Evolutionary conservation across 2,329 filamentous ascomycete genomes (phyloP).

Genomic region (Aspergillus caelatus): DNA sequence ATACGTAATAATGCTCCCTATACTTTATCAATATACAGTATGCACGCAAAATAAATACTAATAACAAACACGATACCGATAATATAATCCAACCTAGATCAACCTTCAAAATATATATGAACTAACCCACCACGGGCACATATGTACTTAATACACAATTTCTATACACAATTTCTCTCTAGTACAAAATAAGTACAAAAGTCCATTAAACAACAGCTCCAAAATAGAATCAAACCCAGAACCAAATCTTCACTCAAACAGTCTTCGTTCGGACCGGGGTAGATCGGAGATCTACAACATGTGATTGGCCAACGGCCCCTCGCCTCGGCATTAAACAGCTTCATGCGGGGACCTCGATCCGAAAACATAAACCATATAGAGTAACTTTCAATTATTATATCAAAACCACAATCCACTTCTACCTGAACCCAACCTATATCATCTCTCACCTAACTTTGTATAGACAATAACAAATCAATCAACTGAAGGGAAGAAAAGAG

Average conservation of each 20-base stretch:
- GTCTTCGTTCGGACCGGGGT: neutral
- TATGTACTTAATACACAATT: neutral
- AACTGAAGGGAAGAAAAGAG: too few relatives aligned
- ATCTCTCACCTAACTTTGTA: rapidly evolving
- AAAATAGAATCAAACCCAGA: too few relatives aligned
- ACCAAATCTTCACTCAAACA: too few relatives aligned
- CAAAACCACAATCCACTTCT: too few relatives aligned
- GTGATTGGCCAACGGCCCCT: neutral
- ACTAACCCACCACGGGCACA: neutral
- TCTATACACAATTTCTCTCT: neutral
- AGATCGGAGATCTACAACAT: neutral
- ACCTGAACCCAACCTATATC: too few relatives aligned
- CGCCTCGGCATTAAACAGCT: neutral
- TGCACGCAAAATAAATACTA: too few relatives aligned
- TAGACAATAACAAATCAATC: too few relatives aligned
- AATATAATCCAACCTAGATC: too few relatives aligned
- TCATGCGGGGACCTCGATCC: slow-evolving; percentile 6
- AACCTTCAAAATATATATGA: neutral
- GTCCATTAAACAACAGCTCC: neutral
- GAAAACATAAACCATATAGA: neutral
- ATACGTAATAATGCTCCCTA: too few relatives aligned
- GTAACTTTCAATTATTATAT: too few relatives aligned
- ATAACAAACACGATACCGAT: too few relatives aligned
- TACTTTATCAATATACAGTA: too few relatives aligned
- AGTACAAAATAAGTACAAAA: neutral